A percentile compares a stretch with the other conserved stretches of the same genome.
These are phyloP conservation scores for Akanthomyces lecanii DNA, from an alignment of 2,329 filamentous ascomycete species.

Conservation along the genomic window DNA sequence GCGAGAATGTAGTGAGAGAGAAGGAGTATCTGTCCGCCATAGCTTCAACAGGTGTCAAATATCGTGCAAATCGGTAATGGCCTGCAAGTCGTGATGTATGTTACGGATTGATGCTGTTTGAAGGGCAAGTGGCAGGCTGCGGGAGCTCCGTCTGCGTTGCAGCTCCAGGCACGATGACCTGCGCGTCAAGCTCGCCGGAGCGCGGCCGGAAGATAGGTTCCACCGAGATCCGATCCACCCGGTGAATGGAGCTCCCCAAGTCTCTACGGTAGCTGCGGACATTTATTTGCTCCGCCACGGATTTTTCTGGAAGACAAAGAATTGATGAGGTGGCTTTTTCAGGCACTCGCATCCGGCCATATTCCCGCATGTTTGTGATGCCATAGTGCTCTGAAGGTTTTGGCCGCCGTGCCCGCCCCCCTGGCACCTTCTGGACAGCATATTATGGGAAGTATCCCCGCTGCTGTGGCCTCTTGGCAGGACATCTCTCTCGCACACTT, in stretches of 20 bases:
- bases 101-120: conserved; percentile 18
- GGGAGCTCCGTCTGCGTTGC: conserved; percentile 10
- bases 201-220: conserved; percentile 11
- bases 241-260: conserved; percentile 3
- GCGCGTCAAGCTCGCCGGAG: conserved; percentile 18
- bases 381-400: neutral
- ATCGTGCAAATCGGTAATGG: conserved; percentile 1
- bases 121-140: conserved; percentile 17
- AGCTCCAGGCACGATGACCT: conserved; percentile 20
- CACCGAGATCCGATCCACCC: conserved; percentile 12
- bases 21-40: conserved; percentile 99
- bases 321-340: conserved; percentile 17
- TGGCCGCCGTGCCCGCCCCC: neutral
- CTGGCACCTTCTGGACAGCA: conserved; percentile 6
- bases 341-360: neutral
- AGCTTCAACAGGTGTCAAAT: conserved; percentile 27
- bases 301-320: neutral
- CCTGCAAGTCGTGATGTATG: conserved; percentile 13
- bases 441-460: conserved; percentile 11
- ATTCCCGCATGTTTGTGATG: conserved; percentile 9
- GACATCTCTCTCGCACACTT: neutral
- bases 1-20: conserved; percentile 98
- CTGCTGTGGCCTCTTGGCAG: neutral
- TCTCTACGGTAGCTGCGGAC: conserved; percentile 8
- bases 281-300: conserved; percentile 8